These are phyloP conservation scores for Nigrospora osmanthi DNA, from an alignment of 2,329 filamentous ascomycete genomes.

Conservation along the genomic window DNA sequence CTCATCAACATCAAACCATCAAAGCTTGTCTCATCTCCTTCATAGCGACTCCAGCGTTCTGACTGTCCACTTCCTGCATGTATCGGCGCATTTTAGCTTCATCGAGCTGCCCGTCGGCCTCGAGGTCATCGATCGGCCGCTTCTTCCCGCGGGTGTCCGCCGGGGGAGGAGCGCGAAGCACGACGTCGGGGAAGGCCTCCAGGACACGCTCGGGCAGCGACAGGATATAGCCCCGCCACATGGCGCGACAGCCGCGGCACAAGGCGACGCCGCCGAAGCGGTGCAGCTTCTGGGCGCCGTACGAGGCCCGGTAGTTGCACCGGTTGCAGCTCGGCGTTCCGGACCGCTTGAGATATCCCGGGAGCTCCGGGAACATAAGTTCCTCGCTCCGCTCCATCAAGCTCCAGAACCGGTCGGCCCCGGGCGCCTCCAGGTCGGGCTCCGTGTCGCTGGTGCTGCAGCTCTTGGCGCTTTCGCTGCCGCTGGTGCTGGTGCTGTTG, in stretches of 20 bases:
- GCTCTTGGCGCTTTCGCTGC: no score
- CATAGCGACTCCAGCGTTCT: no score
- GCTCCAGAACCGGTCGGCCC: slow-evolving; percentile 3
- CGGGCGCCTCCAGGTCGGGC: not conserved
- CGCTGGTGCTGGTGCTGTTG: no score
- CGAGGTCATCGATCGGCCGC: no score
- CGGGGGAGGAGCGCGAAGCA: not conserved
- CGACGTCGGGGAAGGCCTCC: not conserved
- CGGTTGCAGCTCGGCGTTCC: slow-evolving; percentile 3
- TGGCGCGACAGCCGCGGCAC: slow-evolving; percentile 3
- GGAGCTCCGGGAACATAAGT: slow-evolving; percentile 10
- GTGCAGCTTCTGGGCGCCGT: slow-evolving; percentile 4
- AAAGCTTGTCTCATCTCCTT: no score
- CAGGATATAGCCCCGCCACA: slow-evolving; percentile 1
- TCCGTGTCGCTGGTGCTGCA: no score
- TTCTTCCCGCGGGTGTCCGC: not conserved
- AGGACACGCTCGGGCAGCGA: not conserved
- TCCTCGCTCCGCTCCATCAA: slow-evolving; percentile 5
- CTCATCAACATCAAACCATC: no score
- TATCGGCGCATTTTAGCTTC: no score
- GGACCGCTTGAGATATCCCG: slow-evolving; percentile 4
- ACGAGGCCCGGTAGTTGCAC: slow-evolving; percentile 5
- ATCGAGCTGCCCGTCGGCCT: no score
- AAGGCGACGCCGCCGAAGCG: slow-evolving; percentile 9
- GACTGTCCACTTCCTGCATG: no score